Evolutionary conservation across 352 stramenopile genomes (phyloP).

Genomic region (Globisporangium acanthophoron): DNA sequence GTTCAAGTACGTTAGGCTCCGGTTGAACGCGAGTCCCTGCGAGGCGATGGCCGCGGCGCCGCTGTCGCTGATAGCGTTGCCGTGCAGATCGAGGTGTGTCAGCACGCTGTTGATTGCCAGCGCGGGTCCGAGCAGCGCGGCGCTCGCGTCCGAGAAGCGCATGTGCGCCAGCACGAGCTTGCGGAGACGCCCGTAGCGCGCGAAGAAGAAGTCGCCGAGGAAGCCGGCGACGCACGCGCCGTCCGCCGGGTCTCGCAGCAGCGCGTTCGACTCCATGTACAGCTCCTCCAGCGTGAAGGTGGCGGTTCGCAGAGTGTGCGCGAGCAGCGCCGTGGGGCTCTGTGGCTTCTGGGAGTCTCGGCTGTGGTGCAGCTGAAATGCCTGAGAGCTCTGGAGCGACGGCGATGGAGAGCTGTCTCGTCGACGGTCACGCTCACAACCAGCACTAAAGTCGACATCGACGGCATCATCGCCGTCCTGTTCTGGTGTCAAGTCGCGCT

Average conservation of each 20-base stretch:
- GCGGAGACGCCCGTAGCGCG: constrained; percentile 48
- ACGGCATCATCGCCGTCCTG: constrained; percentile 4
- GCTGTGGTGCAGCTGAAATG: neutral
- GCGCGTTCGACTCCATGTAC: constrained; percentile 45
- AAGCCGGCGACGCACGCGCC: constrained; percentile 28
- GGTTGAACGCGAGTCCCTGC: constrained; percentile 34
- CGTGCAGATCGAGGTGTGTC: constrained; percentile 46
- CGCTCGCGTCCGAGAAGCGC: constrained; percentile 32
- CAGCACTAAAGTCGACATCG: neutral
- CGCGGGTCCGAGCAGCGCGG: constrained; percentile 29
- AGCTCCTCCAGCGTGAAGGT: constrained; percentile 66
- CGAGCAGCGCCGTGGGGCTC: constrained; percentile 29
- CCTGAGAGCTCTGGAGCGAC: neutral
- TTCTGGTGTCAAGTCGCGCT: constrained; percentile 2
- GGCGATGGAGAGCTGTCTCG: too few species aligned
- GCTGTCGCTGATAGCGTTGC: constrained; percentile 42
- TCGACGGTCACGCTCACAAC: neutral
- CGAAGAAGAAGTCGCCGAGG: constrained; percentile 74
- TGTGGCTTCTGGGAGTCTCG: neutral
- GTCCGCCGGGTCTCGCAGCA: constrained; percentile 23
- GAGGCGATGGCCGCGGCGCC: constrained; percentile 32
- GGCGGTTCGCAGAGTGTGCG: constrained; percentile 30
- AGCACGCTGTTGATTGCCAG: constrained; percentile 59
- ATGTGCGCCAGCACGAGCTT: constrained; percentile 41
- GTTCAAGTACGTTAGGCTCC: constrained; percentile 42